Conservation (phyloP, 257 asterid species). For the Solanum lycopersicoides region DNA sequence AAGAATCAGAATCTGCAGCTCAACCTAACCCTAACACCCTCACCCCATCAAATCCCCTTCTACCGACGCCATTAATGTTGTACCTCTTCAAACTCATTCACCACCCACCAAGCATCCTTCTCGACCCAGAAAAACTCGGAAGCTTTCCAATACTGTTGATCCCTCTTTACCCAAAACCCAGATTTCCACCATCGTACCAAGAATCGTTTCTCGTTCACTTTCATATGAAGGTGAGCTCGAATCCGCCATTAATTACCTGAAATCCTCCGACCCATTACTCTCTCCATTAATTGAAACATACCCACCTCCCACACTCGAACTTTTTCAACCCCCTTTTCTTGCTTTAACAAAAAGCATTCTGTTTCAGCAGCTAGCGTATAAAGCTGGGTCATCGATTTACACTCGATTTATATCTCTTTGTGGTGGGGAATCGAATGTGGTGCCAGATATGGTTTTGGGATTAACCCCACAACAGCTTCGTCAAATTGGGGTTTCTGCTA, state of each 20-base stretch:
- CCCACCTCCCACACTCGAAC: conserved; percentile 56
- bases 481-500: conserved; percentile 86
- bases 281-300: conserved; percentile 41
- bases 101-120: conserved; percentile 63
- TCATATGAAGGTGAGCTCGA: not conserved
- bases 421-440: conserved; percentile 50
- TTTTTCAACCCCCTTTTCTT: conserved; percentile 53
- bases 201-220: not conserved
- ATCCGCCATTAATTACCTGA: not conserved
- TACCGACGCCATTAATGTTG: not conserved
- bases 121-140: conserved; percentile 81
- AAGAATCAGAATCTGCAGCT: not conserved
- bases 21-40: not conserved
- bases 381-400: conserved; percentile 82
- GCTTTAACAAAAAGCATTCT: conserved; percentile 73
- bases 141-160: conserved; percentile 22
- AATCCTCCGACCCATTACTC: conserved; percentile 47
- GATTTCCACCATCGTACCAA: not conserved
- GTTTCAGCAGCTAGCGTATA: conserved; percentile 79
- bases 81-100: not conserved
- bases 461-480: conserved; percentile 68
- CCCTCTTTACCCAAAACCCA: not conserved
- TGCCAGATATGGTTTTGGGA: conserved; percentile 58
- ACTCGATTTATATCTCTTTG: conserved; percentile 71
- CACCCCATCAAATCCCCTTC: not conserved